These are phyloP conservation scores for Blastobotrys indianensis DNA, from an alignment of 1,139 yeast species.

Conservation along the genomic window DNA sequence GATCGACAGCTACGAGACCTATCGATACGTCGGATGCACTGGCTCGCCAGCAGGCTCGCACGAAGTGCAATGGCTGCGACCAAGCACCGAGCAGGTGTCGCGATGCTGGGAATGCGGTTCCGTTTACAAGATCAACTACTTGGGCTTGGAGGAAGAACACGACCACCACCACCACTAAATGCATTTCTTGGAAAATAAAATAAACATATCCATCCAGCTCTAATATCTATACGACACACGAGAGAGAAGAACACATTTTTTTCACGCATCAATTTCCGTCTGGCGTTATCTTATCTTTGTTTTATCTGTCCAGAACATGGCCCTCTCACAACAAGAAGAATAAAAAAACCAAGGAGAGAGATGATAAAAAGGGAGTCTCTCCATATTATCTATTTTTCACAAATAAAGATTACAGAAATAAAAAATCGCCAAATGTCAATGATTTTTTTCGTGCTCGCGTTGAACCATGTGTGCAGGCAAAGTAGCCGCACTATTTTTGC, in stretches of 20 bases:
- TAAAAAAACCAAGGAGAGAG: background rate
- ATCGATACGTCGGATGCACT: slow-evolving; percentile 96
- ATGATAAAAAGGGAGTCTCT: background rate
- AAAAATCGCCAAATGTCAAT: background rate
- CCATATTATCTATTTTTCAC: too few relatives aligned
- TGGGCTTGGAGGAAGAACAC: slow-evolving; percentile 61
- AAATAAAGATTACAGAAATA: background rate
- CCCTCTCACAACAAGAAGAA: too few relatives aligned
- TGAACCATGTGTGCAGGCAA: too few relatives aligned
- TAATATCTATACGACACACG: background rate
- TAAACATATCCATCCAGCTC: too few relatives aligned
- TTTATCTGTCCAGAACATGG: background rate
- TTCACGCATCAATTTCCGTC: background rate
- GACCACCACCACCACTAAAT: slow-evolving; percentile 21
- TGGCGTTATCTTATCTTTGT: too few relatives aligned
- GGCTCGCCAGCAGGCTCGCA: slow-evolving; percentile 94
- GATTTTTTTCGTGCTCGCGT: too few relatives aligned
- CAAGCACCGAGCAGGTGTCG: slow-evolving; percentile 72
- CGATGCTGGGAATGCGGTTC: slow-evolving; percentile 99
- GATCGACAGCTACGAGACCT: slow-evolving; percentile 85
- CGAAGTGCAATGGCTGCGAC: slow-evolving; percentile 89
- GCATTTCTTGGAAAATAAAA: background rate
- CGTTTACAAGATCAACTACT: slow-evolving; percentile 81
- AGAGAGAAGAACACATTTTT: too few relatives aligned
- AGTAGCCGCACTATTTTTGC: too few relatives aligned